Conservation (phyloP, 257 asterid species). For the Solanum chiquidenum region DNA sequence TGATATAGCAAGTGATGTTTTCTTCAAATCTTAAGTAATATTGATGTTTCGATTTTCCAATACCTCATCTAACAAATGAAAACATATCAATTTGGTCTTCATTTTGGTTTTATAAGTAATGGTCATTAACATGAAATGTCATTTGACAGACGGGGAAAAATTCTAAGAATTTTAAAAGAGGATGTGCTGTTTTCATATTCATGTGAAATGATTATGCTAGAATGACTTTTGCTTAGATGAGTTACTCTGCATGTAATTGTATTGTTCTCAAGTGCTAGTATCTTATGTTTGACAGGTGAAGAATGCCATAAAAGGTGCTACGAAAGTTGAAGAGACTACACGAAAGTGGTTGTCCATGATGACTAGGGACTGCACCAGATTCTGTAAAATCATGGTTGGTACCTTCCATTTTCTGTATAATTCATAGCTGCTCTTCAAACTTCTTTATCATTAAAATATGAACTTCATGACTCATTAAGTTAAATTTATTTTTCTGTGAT, state of each 20-base stretch:
- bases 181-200: background rate
- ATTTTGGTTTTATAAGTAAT: background rate
- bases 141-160: background rate
- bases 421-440: background rate
- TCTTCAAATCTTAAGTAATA: background rate
- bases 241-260: background rate
- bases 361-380: constrained; percentile 89
- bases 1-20: background rate
- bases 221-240: background rate
- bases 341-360: constrained; percentile 66
- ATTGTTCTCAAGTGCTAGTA: background rate
- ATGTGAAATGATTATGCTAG: background rate
- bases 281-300: constrained; percentile 41
- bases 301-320: constrained; percentile 45
- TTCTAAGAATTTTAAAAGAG: background rate
- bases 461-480: constrained; percentile 1
- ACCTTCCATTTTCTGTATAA: background rate
- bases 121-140: background rate
- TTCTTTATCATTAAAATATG: background rate
- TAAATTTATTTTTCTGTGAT: background rate
- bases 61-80: background rate
- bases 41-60: background rate
- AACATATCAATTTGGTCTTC: background rate
- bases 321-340: constrained; percentile 57
- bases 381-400: constrained; percentile 88